These are phyloP conservation scores for Amanita muscaria DNA, from an alignment of 768 basidiomycete species.

Conservation along the genomic window DNA sequence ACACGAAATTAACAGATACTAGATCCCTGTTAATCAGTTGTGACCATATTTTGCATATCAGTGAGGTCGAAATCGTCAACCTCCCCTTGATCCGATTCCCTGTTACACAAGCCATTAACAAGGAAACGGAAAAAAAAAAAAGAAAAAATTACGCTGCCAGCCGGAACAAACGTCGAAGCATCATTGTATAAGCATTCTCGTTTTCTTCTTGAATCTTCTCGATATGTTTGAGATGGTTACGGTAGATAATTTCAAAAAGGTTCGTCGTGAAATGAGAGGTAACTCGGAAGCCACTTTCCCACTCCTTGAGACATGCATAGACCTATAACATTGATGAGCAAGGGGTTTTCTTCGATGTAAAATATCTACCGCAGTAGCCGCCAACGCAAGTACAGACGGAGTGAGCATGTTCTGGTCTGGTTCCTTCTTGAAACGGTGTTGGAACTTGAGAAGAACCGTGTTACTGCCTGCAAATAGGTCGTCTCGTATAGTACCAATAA, in stretches of 20 bases:
- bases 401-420: background rate
- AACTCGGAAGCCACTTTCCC: background rate
- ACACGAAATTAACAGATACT: too few species aligned
- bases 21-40: too few species aligned
- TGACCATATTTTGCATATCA: background rate
- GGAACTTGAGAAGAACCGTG: background rate
- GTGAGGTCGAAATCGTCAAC: background rate
- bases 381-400: background rate
- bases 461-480: background rate
- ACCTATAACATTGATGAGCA: background rate
- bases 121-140: background rate
- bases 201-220: background rate
- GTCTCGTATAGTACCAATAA: background rate
- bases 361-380: background rate
- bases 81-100: background rate
- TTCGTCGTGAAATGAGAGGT: background rate
- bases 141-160: background rate
- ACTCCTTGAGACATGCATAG: background rate
- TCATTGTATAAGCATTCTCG: background rate
- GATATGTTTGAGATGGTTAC: background rate
- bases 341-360: background rate
- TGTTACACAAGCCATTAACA: too few species aligned
- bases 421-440: background rate
- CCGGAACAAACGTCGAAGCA: background rate
- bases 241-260: background rate